phyloP scores from a whole-genome alignment of 1,139 yeast species.

The Nakaseomyces sp. region DNA sequence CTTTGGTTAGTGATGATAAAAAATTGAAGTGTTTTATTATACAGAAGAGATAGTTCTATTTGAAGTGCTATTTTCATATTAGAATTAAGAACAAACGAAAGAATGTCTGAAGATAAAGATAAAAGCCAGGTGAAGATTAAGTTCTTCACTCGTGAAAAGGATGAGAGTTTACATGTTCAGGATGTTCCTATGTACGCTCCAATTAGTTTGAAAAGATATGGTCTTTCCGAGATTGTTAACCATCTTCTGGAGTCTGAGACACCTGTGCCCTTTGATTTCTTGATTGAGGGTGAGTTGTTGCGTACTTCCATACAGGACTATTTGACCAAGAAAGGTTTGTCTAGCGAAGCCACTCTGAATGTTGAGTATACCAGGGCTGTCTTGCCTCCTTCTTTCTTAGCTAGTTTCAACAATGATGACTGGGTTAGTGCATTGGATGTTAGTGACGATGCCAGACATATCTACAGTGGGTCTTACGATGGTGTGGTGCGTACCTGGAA shows the following conservation, averaged over 20 bases:
- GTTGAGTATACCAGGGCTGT: conserved; percentile 89
- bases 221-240: conserved; percentile 89
- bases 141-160: conserved; percentile 80
- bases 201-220: conserved; percentile 74
- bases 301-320: conserved; percentile 76
- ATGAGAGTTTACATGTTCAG: conserved; percentile 59
- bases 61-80: no score
- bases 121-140: conserved; percentile 60
- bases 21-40: no score
- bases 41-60: no score
- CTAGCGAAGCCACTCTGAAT: conserved; percentile 70
- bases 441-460: conserved; percentile 35
- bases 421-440: conserved; percentile 76
- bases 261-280: conserved; percentile 86
- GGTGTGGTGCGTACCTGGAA: conserved; percentile 90
- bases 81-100: not conserved
- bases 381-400: conserved; percentile 83
- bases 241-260: conserved; percentile 57
- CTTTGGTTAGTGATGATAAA: not conserved
- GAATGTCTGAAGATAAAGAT: conserved; percentile 22
- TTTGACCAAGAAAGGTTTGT: conserved; percentile 63
- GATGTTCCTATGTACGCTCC: conserved; percentile 87
- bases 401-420: conserved; percentile 86
- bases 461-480: conserved; percentile 86
- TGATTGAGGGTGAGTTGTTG: conserved; percentile 73